Percentiles rank a stretch among this genome's conserved stretches.
Evolutionary conservation across 2,329 filamentous ascomycete species (phyloP).

Genomic region (Epichloe baconii): DNA sequence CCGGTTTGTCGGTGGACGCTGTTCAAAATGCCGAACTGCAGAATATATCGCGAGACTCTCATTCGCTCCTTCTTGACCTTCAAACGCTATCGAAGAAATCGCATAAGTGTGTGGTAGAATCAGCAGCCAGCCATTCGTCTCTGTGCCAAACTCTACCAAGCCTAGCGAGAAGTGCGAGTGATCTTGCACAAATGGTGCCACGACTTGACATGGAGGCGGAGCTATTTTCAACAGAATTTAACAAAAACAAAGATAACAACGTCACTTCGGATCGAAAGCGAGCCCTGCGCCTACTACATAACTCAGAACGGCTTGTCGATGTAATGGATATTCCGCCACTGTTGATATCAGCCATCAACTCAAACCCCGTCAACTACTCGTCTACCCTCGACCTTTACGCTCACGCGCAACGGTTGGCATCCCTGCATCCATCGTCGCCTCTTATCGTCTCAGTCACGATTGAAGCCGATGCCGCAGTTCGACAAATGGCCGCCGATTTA

Average conservation of each 20-base stretch:
- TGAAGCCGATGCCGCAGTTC: conserved; percentile 80
- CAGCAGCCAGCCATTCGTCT: conserved; percentile 63
- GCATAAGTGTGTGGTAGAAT: conserved; percentile 71
- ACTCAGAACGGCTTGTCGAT: conserved; percentile 80
- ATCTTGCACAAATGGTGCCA: conserved; percentile 61
- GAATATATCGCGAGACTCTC: conserved; percentile 65
- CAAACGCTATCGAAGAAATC: conserved; percentile 84
- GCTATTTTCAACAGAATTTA: conserved; percentile 71
- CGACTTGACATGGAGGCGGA: conserved; percentile 67
- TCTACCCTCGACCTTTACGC: conserved; percentile 82
- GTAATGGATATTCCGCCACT: conserved; percentile 81
- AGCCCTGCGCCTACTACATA: conserved; percentile 69
- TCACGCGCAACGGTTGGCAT: conserved; percentile 79
- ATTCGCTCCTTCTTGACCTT: conserved; percentile 68
- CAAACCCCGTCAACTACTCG: conserved; percentile 61
- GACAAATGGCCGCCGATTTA: conserved; percentile 74
- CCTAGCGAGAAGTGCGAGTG: conserved; percentile 50
- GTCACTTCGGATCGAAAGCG: conserved; percentile 63
- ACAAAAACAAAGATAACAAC: conserved; percentile 55
- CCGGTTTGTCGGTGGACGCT: conserved; percentile 61
- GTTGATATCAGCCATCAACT: conserved; percentile 64
- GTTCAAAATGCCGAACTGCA: conserved; percentile 66
- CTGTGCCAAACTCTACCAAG: conserved; percentile 59
- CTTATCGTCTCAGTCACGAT: conserved; percentile 59
- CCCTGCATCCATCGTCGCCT: conserved; percentile 66